phyloP scores from a whole-genome alignment of 163 green algal genomes.

The Coccomyxa subellipsoidea region DNA sequence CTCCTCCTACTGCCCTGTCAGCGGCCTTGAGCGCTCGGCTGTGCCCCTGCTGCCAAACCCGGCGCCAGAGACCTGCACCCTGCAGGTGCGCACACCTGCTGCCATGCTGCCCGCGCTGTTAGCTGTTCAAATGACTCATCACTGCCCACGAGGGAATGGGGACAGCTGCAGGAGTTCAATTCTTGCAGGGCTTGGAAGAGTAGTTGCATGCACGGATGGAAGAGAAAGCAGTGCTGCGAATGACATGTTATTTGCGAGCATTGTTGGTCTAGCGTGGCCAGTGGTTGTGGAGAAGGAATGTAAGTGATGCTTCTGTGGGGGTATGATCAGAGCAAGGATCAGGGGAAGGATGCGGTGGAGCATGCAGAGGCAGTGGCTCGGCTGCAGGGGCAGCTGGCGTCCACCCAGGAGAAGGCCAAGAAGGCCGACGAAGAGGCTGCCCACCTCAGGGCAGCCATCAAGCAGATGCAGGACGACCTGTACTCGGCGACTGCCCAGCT shows the following conservation, averaged over 20 bases:
- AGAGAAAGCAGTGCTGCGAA: no score
- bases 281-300: no score
- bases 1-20: conserved; percentile 2
- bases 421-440: neutral
- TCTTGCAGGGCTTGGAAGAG: no score
- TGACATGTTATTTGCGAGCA: no score
- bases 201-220: no score
- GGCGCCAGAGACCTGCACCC: neutral
- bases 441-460: neutral
- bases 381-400: neutral
- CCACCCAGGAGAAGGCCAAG: neutral
- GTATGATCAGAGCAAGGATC: neutral
- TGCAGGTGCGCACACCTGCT: neutral
- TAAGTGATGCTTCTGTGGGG: no score
- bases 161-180: no score
- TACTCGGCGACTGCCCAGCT: neutral
- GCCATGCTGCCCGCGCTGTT: neutral
- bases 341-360: neutral
- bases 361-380: neutral
- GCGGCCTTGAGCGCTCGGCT: neutral
- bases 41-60: neutral
- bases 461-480: neutral
- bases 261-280: no score
- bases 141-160: no score
- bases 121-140: no score